Conservation (phyloP, 768 basidiomycete species). For the Trametes cingulata region DNA sequence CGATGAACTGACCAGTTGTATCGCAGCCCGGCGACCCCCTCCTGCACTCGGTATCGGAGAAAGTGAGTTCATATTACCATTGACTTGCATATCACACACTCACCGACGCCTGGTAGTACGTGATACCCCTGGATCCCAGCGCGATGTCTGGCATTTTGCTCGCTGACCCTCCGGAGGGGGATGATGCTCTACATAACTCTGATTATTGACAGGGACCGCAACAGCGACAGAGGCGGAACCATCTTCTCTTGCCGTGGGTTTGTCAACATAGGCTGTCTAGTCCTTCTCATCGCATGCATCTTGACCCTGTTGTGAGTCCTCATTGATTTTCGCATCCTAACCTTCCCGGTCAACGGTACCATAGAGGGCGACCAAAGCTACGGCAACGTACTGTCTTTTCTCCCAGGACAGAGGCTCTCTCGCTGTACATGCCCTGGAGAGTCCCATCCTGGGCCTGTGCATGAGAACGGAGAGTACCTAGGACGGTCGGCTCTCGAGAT, state of each 20-base stretch:
- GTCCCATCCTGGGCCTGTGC: slow-evolving; percentile 79
- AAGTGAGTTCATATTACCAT: background rate
- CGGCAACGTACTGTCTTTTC: slow-evolving; percentile 56
- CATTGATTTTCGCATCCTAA: too few species aligned
- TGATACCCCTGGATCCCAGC: slow-evolving; percentile 29
- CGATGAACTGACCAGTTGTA: background rate
- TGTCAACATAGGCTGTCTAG: slow-evolving; percentile 70
- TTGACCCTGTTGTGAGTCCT: slow-evolving; percentile 60
- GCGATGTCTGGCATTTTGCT: slow-evolving; percentile 16
- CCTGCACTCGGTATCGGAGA: slow-evolving; percentile 10
- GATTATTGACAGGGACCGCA: slow-evolving; percentile 35
- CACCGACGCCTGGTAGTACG: background rate
- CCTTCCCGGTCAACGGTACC: slow-evolving; percentile 61
- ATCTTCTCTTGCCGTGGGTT: slow-evolving; percentile 61
- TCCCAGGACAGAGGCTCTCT: slow-evolving; percentile 84
- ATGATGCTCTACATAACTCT: slow-evolving; percentile 75
- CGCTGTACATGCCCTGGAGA: slow-evolving; percentile 84
- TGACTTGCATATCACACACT: background rate
- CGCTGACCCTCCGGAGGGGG: slow-evolving; percentile 44
- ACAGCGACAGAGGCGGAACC: slow-evolving; percentile 40
- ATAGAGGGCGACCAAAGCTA: slow-evolving; percentile 53
- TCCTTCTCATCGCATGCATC: slow-evolving; percentile 48
- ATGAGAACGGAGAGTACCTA: slow-evolving; percentile 71
- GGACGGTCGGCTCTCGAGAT: slow-evolving; percentile 88
- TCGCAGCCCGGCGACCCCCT: background rate